Conservation (phyloP, 2,329 filamentous ascomycete genomes). For the Pyrenophora teres region DNA sequence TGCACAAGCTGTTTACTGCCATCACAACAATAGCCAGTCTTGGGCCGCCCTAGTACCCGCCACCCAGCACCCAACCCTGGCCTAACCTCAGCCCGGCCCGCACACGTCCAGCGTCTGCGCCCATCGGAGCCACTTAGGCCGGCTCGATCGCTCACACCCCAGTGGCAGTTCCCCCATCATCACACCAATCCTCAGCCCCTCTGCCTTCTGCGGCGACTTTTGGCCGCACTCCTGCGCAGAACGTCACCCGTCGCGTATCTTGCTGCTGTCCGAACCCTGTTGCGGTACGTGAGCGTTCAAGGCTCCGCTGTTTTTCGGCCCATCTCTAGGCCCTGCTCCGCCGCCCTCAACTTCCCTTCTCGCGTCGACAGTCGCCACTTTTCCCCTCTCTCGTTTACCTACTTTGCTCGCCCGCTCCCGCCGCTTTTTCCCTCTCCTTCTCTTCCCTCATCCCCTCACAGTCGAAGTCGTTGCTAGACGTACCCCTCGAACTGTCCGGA, state of each 20-base stretch:
- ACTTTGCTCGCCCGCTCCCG: conserved; percentile 11
- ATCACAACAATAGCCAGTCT: conserved; percentile 12
- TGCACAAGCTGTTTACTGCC: conserved; percentile 15
- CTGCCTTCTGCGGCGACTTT: conserved; percentile 8
- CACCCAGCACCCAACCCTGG: conserved; percentile 12
- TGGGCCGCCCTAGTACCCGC: conserved; percentile 10
- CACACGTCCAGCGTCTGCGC: conserved; percentile 10
- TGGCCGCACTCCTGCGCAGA: conserved; percentile 16
- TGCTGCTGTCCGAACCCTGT: conserved; percentile 22
- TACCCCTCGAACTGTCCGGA: conserved; percentile 18
- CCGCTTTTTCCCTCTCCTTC: conserved; percentile 4
- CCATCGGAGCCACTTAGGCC: conserved; percentile 19
- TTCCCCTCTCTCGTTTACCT: conserved; percentile 25
- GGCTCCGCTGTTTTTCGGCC: conserved; percentile 34
- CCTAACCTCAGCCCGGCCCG: conserved; percentile 9
- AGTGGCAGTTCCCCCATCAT: conserved; percentile 12
- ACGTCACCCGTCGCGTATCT: conserved; percentile 27
- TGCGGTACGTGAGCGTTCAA: conserved; percentile 21
- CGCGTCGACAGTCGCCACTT: conserved; percentile 30
- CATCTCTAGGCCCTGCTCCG: conserved; percentile 28
- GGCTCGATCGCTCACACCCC: conserved; percentile 23
- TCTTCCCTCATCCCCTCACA: conserved; percentile 16
- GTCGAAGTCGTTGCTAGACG: conserved; percentile 29
- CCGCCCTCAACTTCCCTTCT: conserved; percentile 24
- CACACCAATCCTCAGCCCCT: conserved; percentile 11